Conservation (phyloP, 257 asterid genomes). For the Capsicum pubescens region DNA sequence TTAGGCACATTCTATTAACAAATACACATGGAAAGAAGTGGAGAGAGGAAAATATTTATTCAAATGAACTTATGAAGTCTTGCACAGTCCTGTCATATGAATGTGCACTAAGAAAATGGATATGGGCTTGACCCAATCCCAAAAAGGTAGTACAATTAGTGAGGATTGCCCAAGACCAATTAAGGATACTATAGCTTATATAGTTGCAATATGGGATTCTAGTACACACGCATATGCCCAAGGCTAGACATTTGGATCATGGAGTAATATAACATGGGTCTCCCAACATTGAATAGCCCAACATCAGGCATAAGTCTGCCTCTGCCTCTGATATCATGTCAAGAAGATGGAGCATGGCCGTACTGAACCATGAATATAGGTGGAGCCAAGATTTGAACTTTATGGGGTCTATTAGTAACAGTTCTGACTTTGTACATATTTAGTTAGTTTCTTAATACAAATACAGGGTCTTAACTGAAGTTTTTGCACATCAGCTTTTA, state of each 20-base stretch:
- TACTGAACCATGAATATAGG: not conserved
- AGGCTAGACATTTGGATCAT: not conserved
- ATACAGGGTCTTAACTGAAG: not conserved
- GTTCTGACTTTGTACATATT: not conserved
- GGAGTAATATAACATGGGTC: not conserved
- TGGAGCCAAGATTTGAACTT: not conserved
- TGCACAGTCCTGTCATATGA: not conserved
- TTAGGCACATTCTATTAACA: not conserved
- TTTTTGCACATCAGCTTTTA: not conserved
- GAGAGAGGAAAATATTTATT: not conserved
- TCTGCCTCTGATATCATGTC: conserved; percentile 21
- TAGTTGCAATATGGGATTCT: not conserved
- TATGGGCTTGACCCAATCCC: not conserved
- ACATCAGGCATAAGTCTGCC: not conserved
- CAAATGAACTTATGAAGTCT: not conserved
- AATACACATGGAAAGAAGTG: conserved; percentile 13
- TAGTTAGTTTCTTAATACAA: not conserved
- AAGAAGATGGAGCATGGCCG: not conserved
- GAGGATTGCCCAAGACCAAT: not conserved
- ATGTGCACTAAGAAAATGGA: not conserved
- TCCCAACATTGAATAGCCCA: not conserved
- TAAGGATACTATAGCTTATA: not conserved
- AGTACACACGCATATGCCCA: not conserved
- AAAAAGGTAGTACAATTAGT: not conserved
- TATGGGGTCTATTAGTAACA: not conserved